A percentile compares a stretch with the other conserved stretches of the same genome.
phyloP scores from a whole-genome alignment of 208 protist species.

The Vickermania spadyakhi region DNA sequence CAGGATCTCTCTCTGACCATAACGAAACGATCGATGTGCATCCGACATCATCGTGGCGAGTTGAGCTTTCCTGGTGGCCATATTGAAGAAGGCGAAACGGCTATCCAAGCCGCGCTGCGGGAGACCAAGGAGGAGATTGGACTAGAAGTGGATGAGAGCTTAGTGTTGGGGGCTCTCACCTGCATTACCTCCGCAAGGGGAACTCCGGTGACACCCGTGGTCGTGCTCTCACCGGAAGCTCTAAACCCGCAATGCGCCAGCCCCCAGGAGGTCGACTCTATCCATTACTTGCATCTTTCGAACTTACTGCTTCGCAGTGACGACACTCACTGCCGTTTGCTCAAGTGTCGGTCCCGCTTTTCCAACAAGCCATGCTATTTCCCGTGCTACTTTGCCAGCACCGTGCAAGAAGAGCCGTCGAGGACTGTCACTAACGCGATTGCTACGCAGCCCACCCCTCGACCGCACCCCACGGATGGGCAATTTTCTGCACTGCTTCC shows the following conservation, averaged over 20 bases:
- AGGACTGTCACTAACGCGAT: conserved; percentile 2
- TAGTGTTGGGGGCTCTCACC: conserved; percentile 39
- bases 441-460: neutral
- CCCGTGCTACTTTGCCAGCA: conserved; percentile 76
- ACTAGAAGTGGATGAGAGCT: conserved; percentile 29
- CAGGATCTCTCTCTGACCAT: conserved; percentile 82
- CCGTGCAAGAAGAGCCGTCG: conserved; percentile 19
- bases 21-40: conserved; percentile 54
- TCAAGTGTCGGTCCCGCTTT: conserved; percentile 26
- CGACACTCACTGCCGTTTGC: conserved; percentile 48
- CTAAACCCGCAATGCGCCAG: conserved; percentile 37
- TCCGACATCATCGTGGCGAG: conserved; percentile 55
- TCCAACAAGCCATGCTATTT: conserved; percentile 37
- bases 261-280: conserved; percentile 60
- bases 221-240: conserved; percentile 28
- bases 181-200: conserved; percentile 22
- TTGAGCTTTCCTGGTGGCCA: conserved; percentile 80
- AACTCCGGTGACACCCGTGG: conserved; percentile 34
- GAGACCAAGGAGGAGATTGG: conserved; percentile 74
- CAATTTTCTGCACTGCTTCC: conserved; percentile 39
- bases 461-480: conserved; percentile 26
- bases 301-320: conserved; percentile 30
- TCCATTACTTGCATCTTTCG: conserved; percentile 81
- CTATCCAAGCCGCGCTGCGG: conserved; percentile 42
- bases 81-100: conserved; percentile 44